Conservation (phyloP, 768 basidiomycete species). For the Rhodosporidiobolus sp. region DNA sequence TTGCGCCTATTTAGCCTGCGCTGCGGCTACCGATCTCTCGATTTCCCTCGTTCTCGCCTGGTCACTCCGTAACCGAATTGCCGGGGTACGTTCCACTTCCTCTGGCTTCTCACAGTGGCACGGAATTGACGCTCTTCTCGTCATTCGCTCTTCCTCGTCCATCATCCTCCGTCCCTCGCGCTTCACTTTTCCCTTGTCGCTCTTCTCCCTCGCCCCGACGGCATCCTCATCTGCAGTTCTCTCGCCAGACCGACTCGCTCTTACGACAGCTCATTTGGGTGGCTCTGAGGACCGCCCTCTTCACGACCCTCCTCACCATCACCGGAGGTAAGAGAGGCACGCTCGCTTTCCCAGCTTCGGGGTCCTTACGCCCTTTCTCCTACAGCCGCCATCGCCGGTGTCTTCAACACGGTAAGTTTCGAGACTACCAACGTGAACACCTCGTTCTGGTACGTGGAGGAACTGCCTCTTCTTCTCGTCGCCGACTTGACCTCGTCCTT, state of each 20-base stretch:
- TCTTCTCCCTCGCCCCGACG: not conserved
- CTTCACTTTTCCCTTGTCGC: not conserved
- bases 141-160: no score
- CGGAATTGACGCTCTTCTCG: no score
- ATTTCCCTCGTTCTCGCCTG: conserved; percentile 15
- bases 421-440: not conserved
- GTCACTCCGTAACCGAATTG: not conserved
- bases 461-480: no score
- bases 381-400: not conserved
- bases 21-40: not conserved
- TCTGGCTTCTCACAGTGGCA: no score
- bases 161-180: not conserved
- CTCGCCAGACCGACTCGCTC: not conserved
- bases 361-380: no score
- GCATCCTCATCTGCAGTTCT: conserved; percentile 7
- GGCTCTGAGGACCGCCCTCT: conserved; percentile 1
- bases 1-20: not conserved
- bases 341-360: not conserved
- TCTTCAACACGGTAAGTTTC: not conserved
- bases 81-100: no score
- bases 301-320: conserved; percentile 10
- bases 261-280: conserved; percentile 2
- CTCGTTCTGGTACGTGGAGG: not conserved
- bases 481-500: no score
- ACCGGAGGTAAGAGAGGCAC: conserved; percentile 8